Evolutionary conservation across 2,329 filamentous ascomycete species (phyloP).

Genomic region (Ophiostoma ulmi): DNA sequence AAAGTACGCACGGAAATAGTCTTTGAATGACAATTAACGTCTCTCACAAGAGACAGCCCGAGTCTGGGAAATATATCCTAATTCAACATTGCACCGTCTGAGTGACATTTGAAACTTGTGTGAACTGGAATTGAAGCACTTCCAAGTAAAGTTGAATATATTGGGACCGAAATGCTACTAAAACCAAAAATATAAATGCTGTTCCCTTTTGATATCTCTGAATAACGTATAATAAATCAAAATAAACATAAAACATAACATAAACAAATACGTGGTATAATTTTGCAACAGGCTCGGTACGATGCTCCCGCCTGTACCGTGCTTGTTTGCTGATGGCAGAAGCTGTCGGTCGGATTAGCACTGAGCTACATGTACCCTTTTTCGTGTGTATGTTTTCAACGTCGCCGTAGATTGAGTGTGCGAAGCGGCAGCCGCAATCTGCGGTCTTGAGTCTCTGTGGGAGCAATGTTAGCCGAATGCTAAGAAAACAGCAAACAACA

Average conservation of each 20-base stretch:
- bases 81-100: conserved; percentile 4
- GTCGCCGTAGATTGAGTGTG: neutral
- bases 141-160: neutral
- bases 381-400: neutral
- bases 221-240: conserved; percentile 6
- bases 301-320: neutral
- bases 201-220: conserved; percentile 14
- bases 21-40: neutral
- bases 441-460: neutral
- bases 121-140: too few species aligned
- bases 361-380: neutral
- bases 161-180: neutral
- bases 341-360: neutral
- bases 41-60: neutral
- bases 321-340: neutral
- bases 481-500: too few species aligned
- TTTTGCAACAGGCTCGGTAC: neutral
- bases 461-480: neutral
- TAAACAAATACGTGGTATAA: neutral
- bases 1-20: conserved; percentile 16
- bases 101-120: too few species aligned
- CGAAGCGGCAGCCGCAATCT: neutral
- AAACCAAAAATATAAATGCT: conserved; percentile 1
- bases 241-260: conserved; percentile 2
- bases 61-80: conserved; percentile 1